Conservation (phyloP, 768 basidiomycete genomes). For the Phylloporus sp. region DNA sequence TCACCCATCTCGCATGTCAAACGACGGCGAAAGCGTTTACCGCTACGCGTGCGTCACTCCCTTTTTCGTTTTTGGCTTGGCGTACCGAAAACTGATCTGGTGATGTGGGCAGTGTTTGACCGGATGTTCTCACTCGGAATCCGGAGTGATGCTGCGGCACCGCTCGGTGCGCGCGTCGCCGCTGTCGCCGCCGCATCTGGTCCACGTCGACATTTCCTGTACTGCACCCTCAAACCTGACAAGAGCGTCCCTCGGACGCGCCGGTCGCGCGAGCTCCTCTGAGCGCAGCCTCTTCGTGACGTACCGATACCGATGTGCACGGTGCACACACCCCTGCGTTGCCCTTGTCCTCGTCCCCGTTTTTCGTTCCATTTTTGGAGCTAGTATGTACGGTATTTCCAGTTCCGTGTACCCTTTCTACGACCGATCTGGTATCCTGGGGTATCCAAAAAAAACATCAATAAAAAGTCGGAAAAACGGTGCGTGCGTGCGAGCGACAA, state of each 20-base stretch:
- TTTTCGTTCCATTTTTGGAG: background rate
- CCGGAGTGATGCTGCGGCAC: slow-evolving; percentile 60
- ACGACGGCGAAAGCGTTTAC: slow-evolving; percentile 85
- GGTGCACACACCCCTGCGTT: too few species aligned
- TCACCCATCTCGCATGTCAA: slow-evolving; percentile 86
- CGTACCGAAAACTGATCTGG: too few species aligned
- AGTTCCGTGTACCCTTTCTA: slow-evolving; percentile 11
- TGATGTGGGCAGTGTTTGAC: slow-evolving; percentile 69
- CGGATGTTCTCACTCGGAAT: slow-evolving; percentile 85
- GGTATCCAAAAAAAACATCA: slow-evolving; percentile 17
- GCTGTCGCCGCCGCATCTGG: slow-evolving; percentile 64
- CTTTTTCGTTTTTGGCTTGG: background rate
- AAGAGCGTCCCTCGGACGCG: slow-evolving; percentile 38
- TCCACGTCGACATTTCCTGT: slow-evolving; percentile 79
- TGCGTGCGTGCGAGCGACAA: background rate
- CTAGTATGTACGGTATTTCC: slow-evolving; percentile 21
- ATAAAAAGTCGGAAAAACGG: background rate
- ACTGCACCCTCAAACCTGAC: slow-evolving; percentile 70
- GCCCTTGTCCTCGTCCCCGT: too few species aligned
- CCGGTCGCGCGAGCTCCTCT: slow-evolving; percentile 37
- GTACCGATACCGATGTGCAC: too few species aligned
- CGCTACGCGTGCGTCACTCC: slow-evolving; percentile 57
- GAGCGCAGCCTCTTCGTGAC: too few species aligned
- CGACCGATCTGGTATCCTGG: background rate
- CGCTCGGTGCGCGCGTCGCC: slow-evolving; percentile 58